phyloP scores from a whole-genome alignment of 2,329 filamentous ascomycete species.

The Aspergillus quadricinctus region DNA sequence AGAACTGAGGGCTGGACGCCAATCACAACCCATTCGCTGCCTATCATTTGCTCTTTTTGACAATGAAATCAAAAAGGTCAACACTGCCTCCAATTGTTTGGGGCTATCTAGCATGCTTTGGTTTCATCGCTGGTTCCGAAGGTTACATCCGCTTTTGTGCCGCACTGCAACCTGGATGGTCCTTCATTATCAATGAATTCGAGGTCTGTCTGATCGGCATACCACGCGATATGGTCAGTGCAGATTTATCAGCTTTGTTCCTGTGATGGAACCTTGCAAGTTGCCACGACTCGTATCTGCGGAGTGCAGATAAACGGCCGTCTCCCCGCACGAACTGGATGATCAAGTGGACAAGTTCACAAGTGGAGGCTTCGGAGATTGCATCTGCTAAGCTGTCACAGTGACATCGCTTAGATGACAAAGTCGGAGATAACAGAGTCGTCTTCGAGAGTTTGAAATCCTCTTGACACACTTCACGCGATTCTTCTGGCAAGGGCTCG shows the following conservation, averaged over 20 bases:
- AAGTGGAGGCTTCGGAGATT: background rate
- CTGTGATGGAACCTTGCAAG: background rate
- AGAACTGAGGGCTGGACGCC: background rate
- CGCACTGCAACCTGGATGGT: background rate
- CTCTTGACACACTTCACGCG: no score
- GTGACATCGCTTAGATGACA: background rate
- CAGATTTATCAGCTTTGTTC: background rate
- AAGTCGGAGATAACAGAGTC: background rate
- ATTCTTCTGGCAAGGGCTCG: no score
- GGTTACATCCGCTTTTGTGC: constrained; percentile 7
- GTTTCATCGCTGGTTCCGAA: constrained; percentile 8
- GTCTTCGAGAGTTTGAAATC: background rate
- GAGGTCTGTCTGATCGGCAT: background rate
- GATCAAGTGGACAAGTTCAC: background rate
- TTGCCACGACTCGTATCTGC: background rate
- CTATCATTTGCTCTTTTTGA: background rate
- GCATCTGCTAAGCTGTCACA: background rate
- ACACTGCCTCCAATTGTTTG: background rate
- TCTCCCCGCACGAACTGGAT: background rate
- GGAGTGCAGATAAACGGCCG: background rate
- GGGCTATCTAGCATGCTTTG: constrained; percentile 5
- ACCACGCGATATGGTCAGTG: background rate
- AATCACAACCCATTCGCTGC: background rate
- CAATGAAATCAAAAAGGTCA: background rate
- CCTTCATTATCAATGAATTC: background rate